Evolutionary conservation across 1,139 yeast genomes (phyloP).

Genomic region (Kurtzmaniella quercitrusa): DNA sequence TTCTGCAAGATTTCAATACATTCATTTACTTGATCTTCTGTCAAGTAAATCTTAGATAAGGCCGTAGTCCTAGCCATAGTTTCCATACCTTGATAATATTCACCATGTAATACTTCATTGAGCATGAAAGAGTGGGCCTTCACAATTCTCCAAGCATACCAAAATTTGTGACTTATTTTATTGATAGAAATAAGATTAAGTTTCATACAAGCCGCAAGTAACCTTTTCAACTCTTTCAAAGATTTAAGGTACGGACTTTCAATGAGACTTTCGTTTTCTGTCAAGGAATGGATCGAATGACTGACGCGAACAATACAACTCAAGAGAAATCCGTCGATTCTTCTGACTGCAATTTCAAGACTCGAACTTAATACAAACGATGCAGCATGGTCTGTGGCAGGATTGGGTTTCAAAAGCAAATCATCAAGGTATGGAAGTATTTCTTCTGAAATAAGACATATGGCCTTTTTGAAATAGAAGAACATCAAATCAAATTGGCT

Average conservation of each 20-base stretch:
- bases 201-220: conserved; percentile 7
- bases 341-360: conserved; percentile 18
- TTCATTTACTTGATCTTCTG: conserved; percentile 24
- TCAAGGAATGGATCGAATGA: conserved; percentile 9
- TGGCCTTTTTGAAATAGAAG: conserved; percentile 16
- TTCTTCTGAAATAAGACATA: conserved; percentile 14
- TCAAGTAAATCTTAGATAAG: conserved; percentile 8
- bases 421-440: conserved; percentile 3
- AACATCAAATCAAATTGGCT: conserved; percentile 14
- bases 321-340: conserved; percentile 14
- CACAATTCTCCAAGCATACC: conserved; percentile 35
- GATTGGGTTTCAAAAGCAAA: conserved; percentile 2
- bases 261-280: conserved; percentile 1
- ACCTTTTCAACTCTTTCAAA: conserved; percentile 1
- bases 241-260: neutral
- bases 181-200: conserved; percentile 7
- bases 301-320: conserved; percentile 17
- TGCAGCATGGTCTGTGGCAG: conserved; percentile 15
- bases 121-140: conserved; percentile 7
- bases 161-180: conserved; percentile 27
- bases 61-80: neutral
- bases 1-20: conserved; percentile 23
- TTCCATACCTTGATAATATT: conserved; percentile 4
- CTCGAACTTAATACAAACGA: conserved; percentile 17
- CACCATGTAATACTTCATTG: conserved; percentile 2